These are phyloP conservation scores for Solanum hybrid DNA, from an alignment of 305 asterid genomes.

Conservation along the genomic window DNA sequence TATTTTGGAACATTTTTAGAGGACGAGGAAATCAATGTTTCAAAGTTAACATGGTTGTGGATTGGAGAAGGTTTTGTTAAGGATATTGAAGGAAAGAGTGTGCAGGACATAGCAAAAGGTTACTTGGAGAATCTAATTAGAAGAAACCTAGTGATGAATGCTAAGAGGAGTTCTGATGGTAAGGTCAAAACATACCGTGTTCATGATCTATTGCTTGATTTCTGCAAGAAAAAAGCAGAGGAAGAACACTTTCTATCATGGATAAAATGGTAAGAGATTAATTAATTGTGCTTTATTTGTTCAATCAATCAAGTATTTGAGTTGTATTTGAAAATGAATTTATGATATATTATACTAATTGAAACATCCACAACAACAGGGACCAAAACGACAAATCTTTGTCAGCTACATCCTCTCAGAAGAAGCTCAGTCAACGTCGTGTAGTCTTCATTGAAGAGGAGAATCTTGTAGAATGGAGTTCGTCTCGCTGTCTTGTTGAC, in stretches of 20 bases:
- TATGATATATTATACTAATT: not conserved
- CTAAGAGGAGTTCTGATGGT: not conserved
- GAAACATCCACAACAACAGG: not conserved
- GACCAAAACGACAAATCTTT: not conserved
- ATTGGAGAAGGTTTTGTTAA: not conserved
- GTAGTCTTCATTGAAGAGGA: not conserved
- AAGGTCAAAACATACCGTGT: not conserved
- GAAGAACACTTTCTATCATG: not conserved
- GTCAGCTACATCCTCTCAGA: not conserved
- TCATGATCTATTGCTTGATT: not conserved
- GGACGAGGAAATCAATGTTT: accelerated
- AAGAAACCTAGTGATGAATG: not conserved
- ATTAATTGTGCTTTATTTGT: too few species aligned
- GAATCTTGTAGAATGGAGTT: not conserved
- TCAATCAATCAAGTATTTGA: too few species aligned
- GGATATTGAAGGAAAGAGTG: not conserved
- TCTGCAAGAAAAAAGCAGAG: not conserved
- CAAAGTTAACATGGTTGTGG: not conserved
- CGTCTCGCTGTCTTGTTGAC: not conserved
- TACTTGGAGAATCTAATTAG: not conserved
- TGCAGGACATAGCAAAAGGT: not conserved
- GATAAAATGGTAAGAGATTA: not conserved
- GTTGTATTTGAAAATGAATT: too few species aligned
- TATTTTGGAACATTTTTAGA: not conserved
- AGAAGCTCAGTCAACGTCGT: not conserved